Conservation (phyloP, 2,329 filamentous ascomycete genomes). For the Penicillium corylophilum region DNA sequence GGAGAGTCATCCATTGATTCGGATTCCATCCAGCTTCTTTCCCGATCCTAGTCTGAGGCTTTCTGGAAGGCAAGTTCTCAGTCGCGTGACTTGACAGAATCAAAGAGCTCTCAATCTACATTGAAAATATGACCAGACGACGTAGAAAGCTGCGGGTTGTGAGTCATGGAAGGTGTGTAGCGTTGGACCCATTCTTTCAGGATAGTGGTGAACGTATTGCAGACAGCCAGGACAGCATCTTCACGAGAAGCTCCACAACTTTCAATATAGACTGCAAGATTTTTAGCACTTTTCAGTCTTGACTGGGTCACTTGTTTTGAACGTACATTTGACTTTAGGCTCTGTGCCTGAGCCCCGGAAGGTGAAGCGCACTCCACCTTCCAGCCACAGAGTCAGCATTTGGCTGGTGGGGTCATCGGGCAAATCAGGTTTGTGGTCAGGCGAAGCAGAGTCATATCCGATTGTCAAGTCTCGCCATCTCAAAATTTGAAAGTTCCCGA, state of each 20-base stretch:
- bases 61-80: neutral
- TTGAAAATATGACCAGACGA: constrained; percentile 38
- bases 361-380: constrained; percentile 57
- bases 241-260: constrained; percentile 38
- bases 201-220: constrained; percentile 38
- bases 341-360: constrained; percentile 63
- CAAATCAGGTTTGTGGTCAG: constrained; percentile 53
- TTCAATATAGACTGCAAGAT: constrained; percentile 42
- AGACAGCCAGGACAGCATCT: constrained; percentile 38
- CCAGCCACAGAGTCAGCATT: constrained; percentile 63
- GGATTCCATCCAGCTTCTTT: neutral
- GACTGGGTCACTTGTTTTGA: constrained; percentile 2
- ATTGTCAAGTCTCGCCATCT: constrained; percentile 63
- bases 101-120: constrained; percentile 14
- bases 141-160: constrained; percentile 34
- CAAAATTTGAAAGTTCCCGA: constrained; percentile 54
- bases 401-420: constrained; percentile 58
- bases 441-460: constrained; percentile 58
- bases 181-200: constrained; percentile 40
- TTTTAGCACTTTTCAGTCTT: neutral
- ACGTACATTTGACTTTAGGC: constrained; percentile 63
- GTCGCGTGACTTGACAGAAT: neutral
- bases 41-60: neutral
- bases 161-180: constrained; percentile 40
- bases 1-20: neutral